A percentile compares a stretch with the other conserved stretches of the same genome.
Evolutionary conservation across 176 grass and related monocot genomes (phyloP).

Genomic region (Oryza brachyantha): DNA sequence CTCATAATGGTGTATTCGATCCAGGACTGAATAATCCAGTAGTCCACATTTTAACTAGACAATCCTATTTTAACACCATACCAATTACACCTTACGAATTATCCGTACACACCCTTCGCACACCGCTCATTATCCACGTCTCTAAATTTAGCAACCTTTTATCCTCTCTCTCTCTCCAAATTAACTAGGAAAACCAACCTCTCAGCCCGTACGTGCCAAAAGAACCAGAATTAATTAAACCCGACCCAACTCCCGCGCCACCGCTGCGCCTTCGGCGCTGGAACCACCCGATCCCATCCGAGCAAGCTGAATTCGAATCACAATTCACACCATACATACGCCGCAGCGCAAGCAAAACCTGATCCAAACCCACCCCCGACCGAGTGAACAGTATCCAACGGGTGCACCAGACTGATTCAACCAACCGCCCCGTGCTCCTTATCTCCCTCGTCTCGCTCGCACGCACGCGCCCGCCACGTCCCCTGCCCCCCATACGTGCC

Average conservation of each 20-base stretch:
- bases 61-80: background rate
- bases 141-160: background rate
- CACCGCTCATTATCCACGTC: background rate
- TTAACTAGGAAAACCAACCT: background rate
- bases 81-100: background rate
- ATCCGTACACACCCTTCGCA: too few species aligned
- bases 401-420: background rate
- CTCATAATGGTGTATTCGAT: too few species aligned
- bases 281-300: background rate
- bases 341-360: background rate
- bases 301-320: constrained; percentile 18
- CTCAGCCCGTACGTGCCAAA: background rate
- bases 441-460: constrained; percentile 3
- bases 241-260: too few species aligned
- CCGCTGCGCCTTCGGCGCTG: background rate
- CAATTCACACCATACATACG: background rate
- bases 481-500: constrained; percentile 2
- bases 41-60: too few species aligned
- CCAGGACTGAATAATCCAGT: too few species aligned
- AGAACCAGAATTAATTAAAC: background rate
- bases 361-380: background rate
- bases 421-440: background rate
- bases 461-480: background rate
- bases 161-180: too few species aligned
- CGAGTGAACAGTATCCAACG: background rate